Base-by-base conservation (phyloP, 805 yeast genomes). In the Cyberlindnera petersonii region DNA sequence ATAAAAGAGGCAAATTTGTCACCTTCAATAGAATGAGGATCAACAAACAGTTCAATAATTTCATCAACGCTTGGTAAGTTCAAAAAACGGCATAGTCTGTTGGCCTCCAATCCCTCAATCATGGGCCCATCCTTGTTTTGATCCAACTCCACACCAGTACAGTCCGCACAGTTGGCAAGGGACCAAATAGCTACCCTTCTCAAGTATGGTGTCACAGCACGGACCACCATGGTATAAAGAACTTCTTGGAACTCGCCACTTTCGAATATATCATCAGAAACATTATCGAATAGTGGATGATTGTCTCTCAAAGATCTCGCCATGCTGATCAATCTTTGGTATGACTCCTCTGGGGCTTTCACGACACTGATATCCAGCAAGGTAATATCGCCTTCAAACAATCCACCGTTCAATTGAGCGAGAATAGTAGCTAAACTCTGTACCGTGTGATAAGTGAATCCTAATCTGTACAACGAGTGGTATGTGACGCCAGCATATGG, bases 141-240 rank as follows among this genome's bases (percentile, higher is more conserved):
- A 11, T 56, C 55, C 9, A 56, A 34, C 4, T 60, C 58, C 11
- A 67, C 47, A 14, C 58, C 56, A 8, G 65, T 64, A 5, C 56
- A 54, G 29, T 71, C 66, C 1, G 83, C 79, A 57, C 79, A 75
- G 27, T 65, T 59, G 19, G 77, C 74, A 53, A 60, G 68, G 1
- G 78, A 66, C 49, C 73, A 77, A 6, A 85, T 72, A 6, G 82
- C 72, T 13, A 77, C 65, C 48, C 76, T 72, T 46, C 94, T 66
- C 38, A 85, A 63, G 47, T 80, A 85, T 16, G 88, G 86, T 0
- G 82, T 73, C 8, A 71, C 56, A 2, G 79, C 59, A 49, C 75
- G 77, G n/a, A 71, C 55, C 16, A 80, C 32, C 74, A 82, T 67
- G 0, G 80, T 65, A 49, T 68, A 77, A 3, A 80, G 44, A 2